Conservation (phyloP, 306 rosid genomes). For the Hippophae gyantsensis region DNA sequence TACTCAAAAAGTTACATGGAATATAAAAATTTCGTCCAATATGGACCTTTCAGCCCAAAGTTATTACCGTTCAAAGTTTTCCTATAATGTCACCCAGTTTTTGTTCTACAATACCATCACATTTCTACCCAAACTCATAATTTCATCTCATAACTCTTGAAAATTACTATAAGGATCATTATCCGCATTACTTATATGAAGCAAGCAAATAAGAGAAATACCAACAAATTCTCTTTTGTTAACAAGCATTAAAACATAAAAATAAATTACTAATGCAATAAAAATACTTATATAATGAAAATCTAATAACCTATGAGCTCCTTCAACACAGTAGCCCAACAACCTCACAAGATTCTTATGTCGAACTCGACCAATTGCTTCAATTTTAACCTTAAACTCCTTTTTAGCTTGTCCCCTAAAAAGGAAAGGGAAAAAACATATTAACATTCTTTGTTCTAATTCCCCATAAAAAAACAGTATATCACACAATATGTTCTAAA, state of each 20-base stretch:
- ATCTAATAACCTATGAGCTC: conserved; percentile 42
- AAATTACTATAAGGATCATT: no score
- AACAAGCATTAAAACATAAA: neutral
- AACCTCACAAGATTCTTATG: conserved; percentile 58
- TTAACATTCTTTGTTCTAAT: conserved; percentile 5
- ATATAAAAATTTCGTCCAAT: no score
- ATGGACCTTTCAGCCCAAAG: no score
- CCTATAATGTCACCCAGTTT: no score
- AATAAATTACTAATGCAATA: neutral
- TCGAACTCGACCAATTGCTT: conserved; percentile 61
- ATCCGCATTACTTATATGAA: no score
- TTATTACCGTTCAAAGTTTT: no score
- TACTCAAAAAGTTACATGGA: no score
- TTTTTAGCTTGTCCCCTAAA: conserved; percentile 57
- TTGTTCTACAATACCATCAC: no score
- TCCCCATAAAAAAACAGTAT: neutral
- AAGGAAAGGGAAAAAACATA: neutral
- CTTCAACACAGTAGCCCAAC: conserved; percentile 59
- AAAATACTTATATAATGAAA: neutral
- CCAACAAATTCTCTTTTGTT: neutral
- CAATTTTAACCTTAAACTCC: conserved; percentile 60
- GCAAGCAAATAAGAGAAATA: neutral
- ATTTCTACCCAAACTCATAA: no score
- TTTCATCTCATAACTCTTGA: no score
- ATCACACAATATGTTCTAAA: neutral